Base-by-base conservation (phyloP, 257 asterid species). In the Osmanthus fragrans region DNA sequence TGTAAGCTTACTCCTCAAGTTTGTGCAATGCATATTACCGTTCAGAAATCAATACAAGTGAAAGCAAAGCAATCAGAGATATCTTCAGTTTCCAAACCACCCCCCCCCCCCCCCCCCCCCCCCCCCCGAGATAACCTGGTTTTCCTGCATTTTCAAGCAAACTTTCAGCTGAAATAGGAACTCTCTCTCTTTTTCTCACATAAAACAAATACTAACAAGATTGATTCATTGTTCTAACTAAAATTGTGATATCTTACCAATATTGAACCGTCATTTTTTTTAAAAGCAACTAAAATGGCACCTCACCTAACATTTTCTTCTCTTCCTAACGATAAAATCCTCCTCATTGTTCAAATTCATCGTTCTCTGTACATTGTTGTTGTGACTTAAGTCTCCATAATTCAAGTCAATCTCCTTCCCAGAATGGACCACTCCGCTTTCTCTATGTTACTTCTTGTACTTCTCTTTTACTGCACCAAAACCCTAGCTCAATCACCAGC, bases 101-200 rank as follows among this genome's bases (percentile, higher is more conserved):
- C 27, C 27, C 0, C 27, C 32, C 0, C 27, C 27, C 27, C 27
- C 0, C 27, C 32, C 32, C 3, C 3, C 3, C 3, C 1, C 76
- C 80, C 73, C 73, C 78, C 9, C 74, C 19, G 71, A 74, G 7
- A 71, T 64, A 15, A 64, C 78, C 73, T 71, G 27, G 73, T 79
- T 74, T 83, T 80, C 84, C 89, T 81, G 73, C 83, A 40, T 77
- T 80, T 69, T 39, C 80, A 88, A 86, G 90, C 90, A 88, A 85
- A 25, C 76, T n/a, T 56, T 67, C 80, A 40, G 74, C 69, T 47
- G 34, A 25, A 58, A 73, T 10, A 70, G 66, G 66, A 8, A 23
- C 29, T 58, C 30, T 56, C 64, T 54, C 27, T 40, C 51, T 42
- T 42, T 11, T 4, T 42, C 47, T 12, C 42, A 7, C 49, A 11